Evolutionary conservation across 768 basidiomycete species (phyloP), one percentile per base, ranked within the genome.

Genomic region (Tylopilus vinaceipallidus): DNA sequence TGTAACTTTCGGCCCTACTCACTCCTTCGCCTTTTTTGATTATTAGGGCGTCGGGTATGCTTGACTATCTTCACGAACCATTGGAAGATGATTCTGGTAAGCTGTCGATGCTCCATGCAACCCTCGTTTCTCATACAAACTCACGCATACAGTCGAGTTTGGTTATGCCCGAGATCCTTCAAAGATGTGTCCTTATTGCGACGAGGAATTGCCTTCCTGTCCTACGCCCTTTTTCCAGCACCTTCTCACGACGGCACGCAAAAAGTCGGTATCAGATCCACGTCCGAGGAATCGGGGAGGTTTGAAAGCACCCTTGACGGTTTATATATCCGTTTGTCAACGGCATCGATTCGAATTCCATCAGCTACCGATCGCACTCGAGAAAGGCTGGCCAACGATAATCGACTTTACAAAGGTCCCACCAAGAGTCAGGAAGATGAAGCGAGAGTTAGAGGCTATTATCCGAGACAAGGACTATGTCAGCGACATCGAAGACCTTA

Each of bases 111-210:
- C 46, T 47, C 14, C 44, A 29, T 7, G 24, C 20, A 20, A 20
- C 30, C 19, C 17, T 23, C 17, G 0, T 24, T 12, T 24, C 50
- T 46, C 42, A 50, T 38, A 22, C 30, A 13, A 35, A 26, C 17
- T 23, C 24, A 20, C 22, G 39, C 45, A 22, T 51, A 45, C 52
- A 86, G 83, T 84, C 37, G 77, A 80, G 10, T 64, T 81, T 23
- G 73, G 75, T 30, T 70, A 77, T 3, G 55, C 64, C 17, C 69
- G 74, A 6, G 88, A 92, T 56, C 88, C 88, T 11, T 74, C 72
- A 6, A 83, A 74, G 2, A 68, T 91, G 3, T 93, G 91, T 60
- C 89, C 91, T 0, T 93, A 85, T 64, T 93, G 91, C 54, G 91
- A 93, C 57, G 76, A 79, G 17, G 76, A 71, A 1, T 73, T 91